These are phyloP conservation scores for Canavalia ensiformis DNA, from an alignment of 306 rosid genomes.

Conservation along the genomic window DNA sequence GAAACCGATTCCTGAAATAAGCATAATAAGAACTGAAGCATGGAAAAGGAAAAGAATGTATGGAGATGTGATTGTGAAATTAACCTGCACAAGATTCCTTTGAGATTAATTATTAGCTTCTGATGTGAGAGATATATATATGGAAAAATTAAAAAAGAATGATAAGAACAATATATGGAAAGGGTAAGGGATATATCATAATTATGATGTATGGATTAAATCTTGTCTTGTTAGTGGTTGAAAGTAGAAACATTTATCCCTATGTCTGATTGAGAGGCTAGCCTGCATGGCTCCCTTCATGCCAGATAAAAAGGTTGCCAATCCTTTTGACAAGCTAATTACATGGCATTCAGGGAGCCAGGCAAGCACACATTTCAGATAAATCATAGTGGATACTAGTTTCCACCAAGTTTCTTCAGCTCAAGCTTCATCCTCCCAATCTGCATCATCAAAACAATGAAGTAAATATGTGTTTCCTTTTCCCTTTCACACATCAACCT, in stretches of 20 bases:
- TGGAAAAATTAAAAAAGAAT: neutral
- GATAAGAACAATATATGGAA: neutral
- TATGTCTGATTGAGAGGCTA: neutral
- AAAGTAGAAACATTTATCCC: neutral
- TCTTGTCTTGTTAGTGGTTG: neutral
- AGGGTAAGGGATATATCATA: neutral
- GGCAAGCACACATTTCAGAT: slow-evolving; percentile 52
- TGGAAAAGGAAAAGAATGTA: neutral
- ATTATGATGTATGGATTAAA: neutral
- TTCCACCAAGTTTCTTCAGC: neutral
- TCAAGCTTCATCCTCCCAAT: neutral
- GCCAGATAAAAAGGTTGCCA: slow-evolving; percentile 72
- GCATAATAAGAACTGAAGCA: slow-evolving; percentile 33
- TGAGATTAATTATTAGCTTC: slow-evolving; percentile 3
- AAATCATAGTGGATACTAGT: neutral
- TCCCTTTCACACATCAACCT: neutral
- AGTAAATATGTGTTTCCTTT: neutral
- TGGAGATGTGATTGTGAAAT: slow-evolving; percentile 5
- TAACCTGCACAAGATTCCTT: neutral
- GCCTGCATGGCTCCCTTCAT: slow-evolving; percentile 79
- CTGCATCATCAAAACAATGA: slow-evolving; percentile 38
- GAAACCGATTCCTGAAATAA: slow-evolving; percentile 36
- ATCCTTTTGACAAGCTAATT: slow-evolving; percentile 56
- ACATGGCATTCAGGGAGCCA: slow-evolving; percentile 97
- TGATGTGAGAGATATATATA: slow-evolving; percentile 9